Base-by-base conservation (phyloP, 2,329 filamentous ascomycete genomes). In the Diaporthe citri region DNA sequence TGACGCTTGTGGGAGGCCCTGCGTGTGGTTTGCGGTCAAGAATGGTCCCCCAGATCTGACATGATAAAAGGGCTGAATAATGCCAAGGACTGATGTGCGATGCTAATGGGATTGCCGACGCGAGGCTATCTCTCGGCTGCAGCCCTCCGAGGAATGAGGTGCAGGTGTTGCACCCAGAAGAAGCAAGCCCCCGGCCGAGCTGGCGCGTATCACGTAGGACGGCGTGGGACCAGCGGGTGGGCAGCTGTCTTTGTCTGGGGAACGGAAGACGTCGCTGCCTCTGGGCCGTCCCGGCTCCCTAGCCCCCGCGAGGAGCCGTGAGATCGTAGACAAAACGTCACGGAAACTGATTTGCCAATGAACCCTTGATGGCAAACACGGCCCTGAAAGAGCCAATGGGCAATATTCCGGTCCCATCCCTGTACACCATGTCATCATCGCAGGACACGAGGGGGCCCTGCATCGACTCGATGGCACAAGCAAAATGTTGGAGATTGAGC, bases 81-180 rank as follows among this genome's bases (percentile, higher is more conserved):
- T 52, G 64, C 64, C 64, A 69, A 69, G 64, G 8, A 52, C 41
- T 9, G 46, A 55, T 69, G 3, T 28, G 17, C 64, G 64, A 69
- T 69, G 34, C 64, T 69, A 41, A 28, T 25, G 48, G 64, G 12
- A 69, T 55, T 69, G 64, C 64, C 64, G 64, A 69, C n/a, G 9
- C 17, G 22, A 69, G 64, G 48, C 64, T 59, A 59, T 57, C 52
- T 46, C 52, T 48, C 41, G 41, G 51, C 69, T 60, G 69, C 56
- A 52, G 55, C n/a, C 17, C 39, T 60, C n/a, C 69, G 56, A 60
- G 41, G 41, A 60, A 60, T 60, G 57, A 57, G 70, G 9, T 69
- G 34, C 13, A 51, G 28, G 39, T 39, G 22, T 28, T 20, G 25
- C 69, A 46, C 60, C 56, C 41, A 48, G 15, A 62, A 62, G 43